Percentiles rank a stretch among this genome's conserved stretches.
These are phyloP conservation scores for Colletotrichum ledebouriae DNA, from an alignment of 2,329 filamentous ascomycete genomes.

Conservation along the genomic window DNA sequence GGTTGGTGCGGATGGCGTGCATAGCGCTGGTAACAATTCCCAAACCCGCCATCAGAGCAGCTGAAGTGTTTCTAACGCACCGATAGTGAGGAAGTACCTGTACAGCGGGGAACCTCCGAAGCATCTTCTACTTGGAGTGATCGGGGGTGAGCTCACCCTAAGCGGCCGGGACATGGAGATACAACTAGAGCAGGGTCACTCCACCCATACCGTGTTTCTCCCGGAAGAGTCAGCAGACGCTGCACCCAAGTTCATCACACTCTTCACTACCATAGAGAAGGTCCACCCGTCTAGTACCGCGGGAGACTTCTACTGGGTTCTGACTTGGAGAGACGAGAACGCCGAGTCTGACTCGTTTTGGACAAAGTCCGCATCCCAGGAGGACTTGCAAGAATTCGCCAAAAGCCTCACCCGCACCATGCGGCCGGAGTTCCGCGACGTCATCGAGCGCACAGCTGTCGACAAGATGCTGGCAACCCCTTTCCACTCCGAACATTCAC, in stretches of 20 bases:
- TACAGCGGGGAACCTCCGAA: no score
- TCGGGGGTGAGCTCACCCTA: slow-evolving; percentile 48
- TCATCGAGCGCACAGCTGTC: no score
- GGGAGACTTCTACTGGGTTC: slow-evolving; percentile 49
- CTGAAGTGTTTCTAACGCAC: no score
- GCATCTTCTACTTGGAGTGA: slow-evolving; percentile 35
- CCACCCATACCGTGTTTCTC: slow-evolving; percentile 48
- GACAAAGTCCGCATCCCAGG: slow-evolving; percentile 45
- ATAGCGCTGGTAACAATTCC: slow-evolving; percentile 53
- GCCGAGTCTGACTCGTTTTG: slow-evolving; percentile 51
- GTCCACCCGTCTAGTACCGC: slow-evolving; percentile 42
- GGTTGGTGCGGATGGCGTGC: slow-evolving; percentile 61
- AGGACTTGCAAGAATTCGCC: slow-evolving; percentile 13
- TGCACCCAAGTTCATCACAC: no score
- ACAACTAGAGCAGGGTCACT: slow-evolving; percentile 51
- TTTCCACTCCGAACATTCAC: no score
- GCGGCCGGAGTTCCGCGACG: no score
- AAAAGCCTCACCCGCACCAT: no score
- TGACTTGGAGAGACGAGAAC: slow-evolving; percentile 43
- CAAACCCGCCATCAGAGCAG: no score
- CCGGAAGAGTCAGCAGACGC: no score
- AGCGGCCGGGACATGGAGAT: slow-evolving; percentile 47
- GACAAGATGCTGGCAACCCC: no score
- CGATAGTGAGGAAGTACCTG: no score
- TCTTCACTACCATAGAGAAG: slow-evolving; percentile 45